A percentile compares a stretch with the other conserved stretches of the same genome.
phyloP scores from a whole-genome alignment of 345 rosid species.

The Physaria fendleri region DNA sequence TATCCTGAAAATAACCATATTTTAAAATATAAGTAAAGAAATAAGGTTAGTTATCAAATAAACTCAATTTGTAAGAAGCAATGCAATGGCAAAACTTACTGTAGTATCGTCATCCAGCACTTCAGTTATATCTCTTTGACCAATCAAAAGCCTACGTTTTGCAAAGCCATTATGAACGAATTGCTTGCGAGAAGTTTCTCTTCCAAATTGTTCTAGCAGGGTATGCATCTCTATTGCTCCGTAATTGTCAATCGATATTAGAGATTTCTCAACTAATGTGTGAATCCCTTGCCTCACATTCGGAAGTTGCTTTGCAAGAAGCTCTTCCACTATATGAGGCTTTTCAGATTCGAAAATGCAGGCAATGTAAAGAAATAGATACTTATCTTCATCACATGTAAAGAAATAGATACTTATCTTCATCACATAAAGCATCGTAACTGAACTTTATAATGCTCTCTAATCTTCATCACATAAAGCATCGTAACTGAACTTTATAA shows the following conservation, averaged over 20 bases:
- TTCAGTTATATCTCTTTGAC: not conserved
- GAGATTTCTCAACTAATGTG: slow-evolving; percentile 4
- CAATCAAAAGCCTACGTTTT: slow-evolving; percentile 7
- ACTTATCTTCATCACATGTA: no score
- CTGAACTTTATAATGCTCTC: no score
- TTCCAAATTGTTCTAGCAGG: slow-evolving; percentile 16
- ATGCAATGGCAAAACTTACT: not conserved
- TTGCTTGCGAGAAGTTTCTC: slow-evolving; percentile 6
- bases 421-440: no score
- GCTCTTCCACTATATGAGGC: slow-evolving; percentile 10
- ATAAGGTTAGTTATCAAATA: not conserved
- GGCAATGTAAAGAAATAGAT: no score
- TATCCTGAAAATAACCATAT: slow-evolving; percentile 4
- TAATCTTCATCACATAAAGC: no score
- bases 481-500: no score
- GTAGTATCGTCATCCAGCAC: not conserved
- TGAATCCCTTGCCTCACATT: not conserved
- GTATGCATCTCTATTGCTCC: slow-evolving; percentile 20
- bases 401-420: no score
- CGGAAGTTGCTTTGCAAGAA: not conserved
- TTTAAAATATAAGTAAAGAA: not conserved
- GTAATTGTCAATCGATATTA: no score
- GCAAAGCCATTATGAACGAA: not conserved
- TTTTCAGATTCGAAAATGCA: no score
- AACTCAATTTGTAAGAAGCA: not conserved